These are phyloP conservation scores for Pecoramyces ruminantium DNA, from an alignment of 192 early-diverging fungal genomes.

Conservation along the genomic window DNA sequence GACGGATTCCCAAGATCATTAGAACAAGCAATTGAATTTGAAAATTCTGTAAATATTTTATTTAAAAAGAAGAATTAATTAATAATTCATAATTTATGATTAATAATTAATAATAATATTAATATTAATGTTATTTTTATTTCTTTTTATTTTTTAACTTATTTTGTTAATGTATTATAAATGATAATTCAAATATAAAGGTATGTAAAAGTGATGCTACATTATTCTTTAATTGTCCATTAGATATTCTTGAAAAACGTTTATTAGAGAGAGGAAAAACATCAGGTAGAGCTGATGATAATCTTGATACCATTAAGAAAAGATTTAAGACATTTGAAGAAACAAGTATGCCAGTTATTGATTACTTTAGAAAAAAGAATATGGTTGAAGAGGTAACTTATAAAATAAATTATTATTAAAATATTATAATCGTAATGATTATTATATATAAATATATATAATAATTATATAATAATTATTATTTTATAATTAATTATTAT, in stretches of 20 bases:
- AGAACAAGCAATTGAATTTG: conserved; percentile 4
- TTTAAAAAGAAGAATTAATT: too few species aligned
- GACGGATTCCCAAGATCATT: conserved; percentile 7
- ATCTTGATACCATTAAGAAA: conserved; percentile 28
- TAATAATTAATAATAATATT: too few species aligned
- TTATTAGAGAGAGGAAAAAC: conserved; percentile 34
- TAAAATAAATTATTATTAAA: too few species aligned
- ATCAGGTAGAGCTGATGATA: conserved; percentile 31
- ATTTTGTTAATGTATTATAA: background rate
- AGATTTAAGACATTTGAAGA: conserved; percentile 29
- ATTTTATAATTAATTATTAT: too few species aligned
- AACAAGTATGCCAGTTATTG: conserved; percentile 25
- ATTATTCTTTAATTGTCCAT: conserved; percentile 34
- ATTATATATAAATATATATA: too few species aligned
- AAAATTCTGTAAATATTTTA: background rate
- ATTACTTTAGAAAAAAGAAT: conserved; percentile 15
- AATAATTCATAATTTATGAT: too few species aligned
- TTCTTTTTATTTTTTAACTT: background rate
- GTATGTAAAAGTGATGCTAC: conserved; percentile 22
- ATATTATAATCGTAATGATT: too few species aligned
- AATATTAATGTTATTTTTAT: too few species aligned
- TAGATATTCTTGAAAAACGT: conserved; percentile 22
- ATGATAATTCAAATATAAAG: background rate
- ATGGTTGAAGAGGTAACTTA: conserved; percentile 6
- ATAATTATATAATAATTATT: background rate